Evolutionary conservation across 2,329 filamentous ascomycete species (phyloP).

Genomic region (Fusarium pseudoanthophilum): DNA sequence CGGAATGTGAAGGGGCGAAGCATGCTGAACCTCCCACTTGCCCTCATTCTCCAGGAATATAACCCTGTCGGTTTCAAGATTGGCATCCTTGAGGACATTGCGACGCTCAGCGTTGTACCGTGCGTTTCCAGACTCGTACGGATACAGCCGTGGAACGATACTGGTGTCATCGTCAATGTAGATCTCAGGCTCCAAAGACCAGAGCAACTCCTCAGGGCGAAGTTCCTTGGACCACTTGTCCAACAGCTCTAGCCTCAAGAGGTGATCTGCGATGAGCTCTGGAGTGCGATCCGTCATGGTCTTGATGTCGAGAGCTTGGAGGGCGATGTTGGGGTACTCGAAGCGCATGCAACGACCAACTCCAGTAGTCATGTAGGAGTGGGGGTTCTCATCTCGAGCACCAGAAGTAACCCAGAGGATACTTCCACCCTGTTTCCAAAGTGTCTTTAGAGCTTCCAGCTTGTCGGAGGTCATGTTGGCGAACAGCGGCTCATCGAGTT

Average conservation of each 20-base stretch:
- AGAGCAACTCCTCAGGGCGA: background rate
- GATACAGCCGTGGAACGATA: background rate
- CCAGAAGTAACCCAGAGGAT: conserved; percentile 7
- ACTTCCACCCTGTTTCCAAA: background rate
- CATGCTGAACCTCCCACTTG: background rate
- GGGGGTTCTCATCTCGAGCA: background rate
- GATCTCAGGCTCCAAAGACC: conserved; percentile 11
- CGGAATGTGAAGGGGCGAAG: background rate
- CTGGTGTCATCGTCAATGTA: background rate
- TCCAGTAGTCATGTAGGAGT: background rate
- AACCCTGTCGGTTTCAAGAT: background rate
- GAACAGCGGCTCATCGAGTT: background rate
- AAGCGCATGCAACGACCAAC: background rate
- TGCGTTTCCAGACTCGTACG: background rate
- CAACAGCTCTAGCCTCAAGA: background rate
- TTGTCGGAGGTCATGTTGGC: background rate
- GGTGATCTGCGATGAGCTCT: background rate
- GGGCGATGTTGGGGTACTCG: background rate
- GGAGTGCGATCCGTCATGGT: background rate
- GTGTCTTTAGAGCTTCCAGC: fast-evolving
- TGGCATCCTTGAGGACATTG: fast-evolving
- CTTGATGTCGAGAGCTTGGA: background rate
- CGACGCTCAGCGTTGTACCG: background rate
- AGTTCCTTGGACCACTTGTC: background rate
- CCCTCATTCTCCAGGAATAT: fast-evolving